Evolutionary conservation across 2,329 filamentous ascomycete genomes (phyloP).

Genomic region (Aspergillus uvarum): DNA sequence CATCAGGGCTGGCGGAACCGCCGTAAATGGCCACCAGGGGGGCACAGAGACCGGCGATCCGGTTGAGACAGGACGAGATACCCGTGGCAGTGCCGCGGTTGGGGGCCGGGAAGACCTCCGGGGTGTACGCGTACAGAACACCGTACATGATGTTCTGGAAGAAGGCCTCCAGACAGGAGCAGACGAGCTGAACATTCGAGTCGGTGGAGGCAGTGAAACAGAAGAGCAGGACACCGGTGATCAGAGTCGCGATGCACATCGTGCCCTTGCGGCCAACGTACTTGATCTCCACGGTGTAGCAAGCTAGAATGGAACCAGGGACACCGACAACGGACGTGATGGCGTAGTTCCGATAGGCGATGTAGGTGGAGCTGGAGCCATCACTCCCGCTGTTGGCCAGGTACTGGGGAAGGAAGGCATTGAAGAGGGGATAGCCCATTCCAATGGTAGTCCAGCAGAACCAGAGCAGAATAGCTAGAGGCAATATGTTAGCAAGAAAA

Average conservation of each 20-base stretch:
- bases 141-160: conserved; percentile 60
- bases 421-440: conserved; percentile 85
- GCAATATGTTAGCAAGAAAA: conserved; percentile 16
- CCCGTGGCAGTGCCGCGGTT: conserved; percentile 57
- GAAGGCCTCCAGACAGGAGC: conserved; percentile 56
- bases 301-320: conserved; percentile 72
- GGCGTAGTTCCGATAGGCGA: conserved; percentile 73
- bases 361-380: conserved; percentile 38
- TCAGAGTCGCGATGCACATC: conserved; percentile 52
- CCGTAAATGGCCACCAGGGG: conserved; percentile 48
- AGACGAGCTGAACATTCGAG: conserved; percentile 51
- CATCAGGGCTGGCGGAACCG: conserved; percentile 37
- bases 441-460: conserved; percentile 81
- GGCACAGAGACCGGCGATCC: conserved; percentile 46
- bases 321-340: conserved; percentile 76
- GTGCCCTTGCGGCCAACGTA: conserved; percentile 60
- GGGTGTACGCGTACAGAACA: conserved; percentile 59
- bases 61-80: conserved; percentile 47
- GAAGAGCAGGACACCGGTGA: conserved; percentile 56
- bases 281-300: conserved; percentile 69
- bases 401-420: conserved; percentile 86
- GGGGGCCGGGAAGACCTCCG: conserved; percentile 58
- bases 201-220: conserved; percentile 54
- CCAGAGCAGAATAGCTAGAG: conserved; percentile 58
- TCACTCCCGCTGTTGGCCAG: conserved; percentile 58